phyloP scores from a whole-genome alignment of 2,329 filamentous ascomycete species.

The Sarocladiaceae sp. region DNA sequence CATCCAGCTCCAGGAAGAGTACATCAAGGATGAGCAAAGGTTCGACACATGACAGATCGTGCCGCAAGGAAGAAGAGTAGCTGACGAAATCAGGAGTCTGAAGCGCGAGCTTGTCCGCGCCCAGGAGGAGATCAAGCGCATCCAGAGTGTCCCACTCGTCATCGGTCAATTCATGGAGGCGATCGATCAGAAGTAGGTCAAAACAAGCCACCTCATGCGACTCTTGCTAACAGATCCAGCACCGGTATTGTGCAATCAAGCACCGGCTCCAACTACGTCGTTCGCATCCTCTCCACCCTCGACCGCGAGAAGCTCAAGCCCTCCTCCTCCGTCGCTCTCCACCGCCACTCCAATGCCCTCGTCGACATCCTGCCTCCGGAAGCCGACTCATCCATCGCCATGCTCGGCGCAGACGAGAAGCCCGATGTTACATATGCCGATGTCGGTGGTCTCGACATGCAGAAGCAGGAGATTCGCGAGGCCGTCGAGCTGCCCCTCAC shows the following conservation, averaged over 20 bases:
- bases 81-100: slow-evolving; percentile 62
- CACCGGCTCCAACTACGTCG: slow-evolving; percentile 97
- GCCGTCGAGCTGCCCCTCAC: slow-evolving; percentile 95
- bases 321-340: slow-evolving; percentile 93
- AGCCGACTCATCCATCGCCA: slow-evolving; percentile 97
- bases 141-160: slow-evolving; percentile 95
- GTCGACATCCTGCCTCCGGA: slow-evolving; percentile 99
- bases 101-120: slow-evolving; percentile 96
- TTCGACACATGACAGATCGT: slow-evolving; percentile 25
- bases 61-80: background rate
- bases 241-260: slow-evolving; percentile 98
- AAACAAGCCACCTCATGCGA: background rate
- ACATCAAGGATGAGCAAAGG: slow-evolving; percentile 99
- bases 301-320: slow-evolving; percentile 98
- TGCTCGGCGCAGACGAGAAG: slow-evolving; percentile 96
- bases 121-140: slow-evolving; percentile 99
- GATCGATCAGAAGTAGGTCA: slow-evolving; percentile 88
- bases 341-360: slow-evolving; percentile 96
- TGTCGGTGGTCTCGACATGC: slow-evolving; percentile 97
- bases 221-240: slow-evolving; percentile 40
- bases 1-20: slow-evolving; percentile 97
- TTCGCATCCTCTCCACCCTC: slow-evolving; percentile 95
- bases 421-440: slow-evolving; percentile 97
- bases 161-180: slow-evolving; percentile 99
- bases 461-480: slow-evolving; percentile 98